Evolutionary conservation across 192 early-diverging fungal species (phyloP), one percentile per base, ranked within the genome.

Genomic region (Backusella liffmaniae): DNA sequence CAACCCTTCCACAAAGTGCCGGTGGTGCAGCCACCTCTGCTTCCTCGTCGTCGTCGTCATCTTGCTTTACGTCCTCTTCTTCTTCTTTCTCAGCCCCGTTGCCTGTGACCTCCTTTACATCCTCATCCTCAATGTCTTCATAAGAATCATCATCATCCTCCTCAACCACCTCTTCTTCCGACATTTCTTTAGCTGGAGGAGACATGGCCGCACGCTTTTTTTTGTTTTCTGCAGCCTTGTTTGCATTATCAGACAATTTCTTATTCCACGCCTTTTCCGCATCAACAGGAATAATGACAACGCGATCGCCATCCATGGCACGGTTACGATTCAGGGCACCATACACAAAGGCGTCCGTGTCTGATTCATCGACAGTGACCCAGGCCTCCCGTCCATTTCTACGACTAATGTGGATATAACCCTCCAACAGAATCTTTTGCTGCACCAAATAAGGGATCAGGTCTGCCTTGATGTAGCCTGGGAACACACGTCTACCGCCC

Each of bases 261-360:
- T 86, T 85, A 1, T 74, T 41, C 80, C 86, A 75, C 42, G 86
- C 72, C 76, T 91, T 90, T 13, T 86, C 86, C 1, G 86, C 84
- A 67, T 90, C 87, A 41, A 93, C 73, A 16, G 94, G 66, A 75
- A 86, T 72, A 2, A 96, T 82, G 16, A 89, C 88, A 10, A 96
- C 95, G 0, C 88, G 76, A 75, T 96, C 95, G 2, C 93, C 94
- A 26, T 96, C 93, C 23, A 96, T 74, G 1, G 94, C 92, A 42
- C 95, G 88, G 79, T 96, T 96, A 26, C 92, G 89, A 62, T 84
- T 79, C 32, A 80, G 84, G 29, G 84, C 78, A 6, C 91, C 90
- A 37, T 80, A 88, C 15, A 96, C 91, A 74, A 88, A 92, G 8
- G 95, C 85, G 74, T 96, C 95, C 7, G 83, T 80, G 32, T 90